Conservation (phyloP, 2,329 filamentous ascomycete species). For the Cadophora malorum region DNA sequence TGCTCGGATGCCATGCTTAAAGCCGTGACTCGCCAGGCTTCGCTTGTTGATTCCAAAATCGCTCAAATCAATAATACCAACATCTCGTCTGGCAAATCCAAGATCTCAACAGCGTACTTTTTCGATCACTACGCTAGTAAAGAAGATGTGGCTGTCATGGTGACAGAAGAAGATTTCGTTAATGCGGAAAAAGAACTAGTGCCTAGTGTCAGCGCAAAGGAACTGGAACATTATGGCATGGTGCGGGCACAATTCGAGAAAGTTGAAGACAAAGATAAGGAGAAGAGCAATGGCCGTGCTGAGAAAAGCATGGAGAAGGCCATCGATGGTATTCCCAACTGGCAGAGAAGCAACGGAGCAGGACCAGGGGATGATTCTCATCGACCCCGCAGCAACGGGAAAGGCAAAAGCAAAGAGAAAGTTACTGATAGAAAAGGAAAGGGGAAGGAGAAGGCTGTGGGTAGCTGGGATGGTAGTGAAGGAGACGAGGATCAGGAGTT, state of each 20-base stretch:
- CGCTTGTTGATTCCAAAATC: slow-evolving; percentile 83
- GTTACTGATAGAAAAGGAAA: slow-evolving; percentile 43
- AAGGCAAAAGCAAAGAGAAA: slow-evolving; percentile 39
- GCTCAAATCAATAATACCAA: slow-evolving; percentile 64
- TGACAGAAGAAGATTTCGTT: slow-evolving; percentile 87
- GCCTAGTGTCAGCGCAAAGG: slow-evolving; percentile 91
- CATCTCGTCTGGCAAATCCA: slow-evolving; percentile 35
- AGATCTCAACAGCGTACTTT: slow-evolving; percentile 85
- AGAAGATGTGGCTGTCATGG: slow-evolving; percentile 85
- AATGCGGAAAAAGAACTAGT: slow-evolving; percentile 84
- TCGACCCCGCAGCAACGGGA: slow-evolving; percentile 32
- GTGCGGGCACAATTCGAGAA: slow-evolving; percentile 87
- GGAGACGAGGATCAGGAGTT: slow-evolving; percentile 44
- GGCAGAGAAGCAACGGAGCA: slow-evolving; percentile 22
- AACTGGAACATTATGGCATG: slow-evolving; percentile 87
- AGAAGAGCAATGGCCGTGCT: slow-evolving; percentile 18
- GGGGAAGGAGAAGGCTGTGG: slow-evolving; percentile 48
- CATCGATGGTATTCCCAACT: slow-evolving; percentile 19
- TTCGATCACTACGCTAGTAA: slow-evolving; percentile 90
- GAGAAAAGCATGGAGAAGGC: slow-evolving; percentile 30
- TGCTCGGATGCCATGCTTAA: slow-evolving; percentile 99
- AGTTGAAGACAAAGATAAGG: slow-evolving; percentile 47
- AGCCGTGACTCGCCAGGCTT: slow-evolving; percentile 90
- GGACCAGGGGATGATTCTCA: slow-evolving; percentile 9
- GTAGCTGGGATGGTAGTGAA: slow-evolving; percentile 45